Conservation (phyloP, 2,329 filamentous ascomycete species). For the Waltergamsia citrina region DNA sequence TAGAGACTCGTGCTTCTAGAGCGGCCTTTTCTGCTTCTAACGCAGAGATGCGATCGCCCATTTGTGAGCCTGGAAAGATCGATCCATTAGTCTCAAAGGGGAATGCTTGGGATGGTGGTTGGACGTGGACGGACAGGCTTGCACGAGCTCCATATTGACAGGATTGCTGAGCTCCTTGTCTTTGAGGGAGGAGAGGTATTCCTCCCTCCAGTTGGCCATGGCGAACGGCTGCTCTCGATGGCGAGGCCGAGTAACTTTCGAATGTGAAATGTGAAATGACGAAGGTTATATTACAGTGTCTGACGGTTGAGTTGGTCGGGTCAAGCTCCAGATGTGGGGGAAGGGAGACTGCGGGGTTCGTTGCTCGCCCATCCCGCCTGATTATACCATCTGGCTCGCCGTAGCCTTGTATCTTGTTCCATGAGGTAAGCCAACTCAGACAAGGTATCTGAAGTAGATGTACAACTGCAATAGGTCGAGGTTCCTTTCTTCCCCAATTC, state of each 20-base stretch:
- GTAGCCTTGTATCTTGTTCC: too few relatives aligned
- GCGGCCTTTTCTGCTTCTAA: constrained; percentile 49
- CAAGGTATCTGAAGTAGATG: too few relatives aligned
- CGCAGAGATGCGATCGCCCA: constrained; percentile 57
- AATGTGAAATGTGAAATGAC: too few relatives aligned
- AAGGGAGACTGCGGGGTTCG: too few relatives aligned
- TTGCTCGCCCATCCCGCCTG: too few relatives aligned
- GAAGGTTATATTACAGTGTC: background rate
- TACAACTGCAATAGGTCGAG: too few relatives aligned
- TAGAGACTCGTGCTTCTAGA: constrained; percentile 18
- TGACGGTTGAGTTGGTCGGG: background rate
- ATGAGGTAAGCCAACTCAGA: too few relatives aligned
- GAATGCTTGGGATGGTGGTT: constrained; percentile 6
- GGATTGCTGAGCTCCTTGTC: constrained; percentile 60
- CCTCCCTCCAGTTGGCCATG: constrained; percentile 67
- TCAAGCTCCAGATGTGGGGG: background rate
- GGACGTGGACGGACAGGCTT: constrained; percentile 55
- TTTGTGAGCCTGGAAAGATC: constrained; percentile 45
- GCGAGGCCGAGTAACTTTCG: too few relatives aligned
- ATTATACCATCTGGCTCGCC: too few relatives aligned
- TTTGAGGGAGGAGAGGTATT: constrained; percentile 68
- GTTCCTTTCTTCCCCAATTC: too few relatives aligned
- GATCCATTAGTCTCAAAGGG: constrained; percentile 10
- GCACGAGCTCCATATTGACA: constrained; percentile 57
- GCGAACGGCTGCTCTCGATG: constrained; percentile 1